A percentile compares a stretch with the other conserved stretches of the same genome.
Evolutionary conservation across 225 moss, liverwort and hornwort genomes (phyloP).

Genomic region (Asterella californica): DNA sequence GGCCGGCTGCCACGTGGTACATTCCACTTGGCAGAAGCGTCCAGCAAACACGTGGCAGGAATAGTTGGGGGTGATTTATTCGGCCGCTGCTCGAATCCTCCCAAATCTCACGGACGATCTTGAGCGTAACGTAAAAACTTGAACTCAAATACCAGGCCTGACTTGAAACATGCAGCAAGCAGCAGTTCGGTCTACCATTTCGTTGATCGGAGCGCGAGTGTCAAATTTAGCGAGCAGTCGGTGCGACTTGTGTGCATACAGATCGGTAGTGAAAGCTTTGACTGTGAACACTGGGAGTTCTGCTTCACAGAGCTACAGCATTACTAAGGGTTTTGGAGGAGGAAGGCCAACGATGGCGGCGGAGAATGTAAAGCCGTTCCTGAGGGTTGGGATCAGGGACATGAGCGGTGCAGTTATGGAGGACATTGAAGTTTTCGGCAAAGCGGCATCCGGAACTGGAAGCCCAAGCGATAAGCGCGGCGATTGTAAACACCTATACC

Average conservation of each 20-base stretch:
- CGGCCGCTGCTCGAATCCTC: not conserved
- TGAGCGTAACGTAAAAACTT: not conserved
- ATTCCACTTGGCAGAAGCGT: not conserved
- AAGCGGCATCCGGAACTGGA: constrained; percentile 72
- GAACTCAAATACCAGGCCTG: not conserved
- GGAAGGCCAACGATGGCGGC: constrained; percentile 15
- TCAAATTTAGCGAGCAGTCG: not conserved
- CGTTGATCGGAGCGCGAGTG: not conserved
- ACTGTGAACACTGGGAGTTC: not conserved
- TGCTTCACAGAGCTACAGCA: constrained; percentile 5
- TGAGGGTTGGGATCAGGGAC: constrained; percentile 35
- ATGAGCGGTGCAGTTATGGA: constrained; percentile 18
- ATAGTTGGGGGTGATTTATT: not conserved
- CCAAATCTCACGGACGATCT: not conserved
- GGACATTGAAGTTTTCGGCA: constrained; percentile 75
- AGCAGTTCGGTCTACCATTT: constrained; percentile 1
- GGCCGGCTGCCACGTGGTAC: not conserved
- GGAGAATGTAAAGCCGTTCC: constrained; percentile 13
- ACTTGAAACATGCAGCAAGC: constrained; percentile 14
- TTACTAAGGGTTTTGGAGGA: not conserved
- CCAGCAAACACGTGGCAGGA: not conserved
- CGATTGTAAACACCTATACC: constrained; percentile 50
- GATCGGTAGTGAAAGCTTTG: not conserved
- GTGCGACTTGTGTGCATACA: not conserved
- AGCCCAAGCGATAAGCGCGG: constrained; percentile 77